Evolutionary conservation across 2,329 filamentous ascomycete species (phyloP).

Genomic region (Neurospora sp.): DNA sequence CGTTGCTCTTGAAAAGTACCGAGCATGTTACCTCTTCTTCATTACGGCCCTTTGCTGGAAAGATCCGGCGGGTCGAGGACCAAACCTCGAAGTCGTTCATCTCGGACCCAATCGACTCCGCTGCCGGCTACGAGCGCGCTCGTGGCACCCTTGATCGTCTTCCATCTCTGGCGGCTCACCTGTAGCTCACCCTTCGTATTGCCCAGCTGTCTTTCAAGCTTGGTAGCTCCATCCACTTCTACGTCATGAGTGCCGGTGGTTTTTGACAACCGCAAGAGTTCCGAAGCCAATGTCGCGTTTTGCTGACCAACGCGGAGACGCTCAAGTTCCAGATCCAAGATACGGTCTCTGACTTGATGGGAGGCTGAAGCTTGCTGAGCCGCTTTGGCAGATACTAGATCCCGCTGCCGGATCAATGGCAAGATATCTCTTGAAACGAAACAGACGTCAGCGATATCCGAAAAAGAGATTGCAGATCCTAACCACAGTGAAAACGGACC

Average conservation of each 20-base stretch:
- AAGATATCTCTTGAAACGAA: conserved; percentile 49
- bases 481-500: conserved; percentile 35
- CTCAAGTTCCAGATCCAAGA: conserved; percentile 48
- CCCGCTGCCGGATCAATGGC: conserved; percentile 55
- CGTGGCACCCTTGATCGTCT: conserved; percentile 67
- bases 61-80: conserved; percentile 48
- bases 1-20: neutral
- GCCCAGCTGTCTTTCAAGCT: conserved; percentile 44
- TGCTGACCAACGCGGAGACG: conserved; percentile 43
- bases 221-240: conserved; percentile 36
- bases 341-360: conserved; percentile 37
- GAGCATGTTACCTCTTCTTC: neutral
- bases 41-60: neutral
- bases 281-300: conserved; percentile 53
- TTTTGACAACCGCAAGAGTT: conserved; percentile 53
- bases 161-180: conserved; percentile 56
- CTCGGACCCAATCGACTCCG: conserved; percentile 69
- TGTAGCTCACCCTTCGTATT: conserved; percentile 49
- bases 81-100: conserved; percentile 56
- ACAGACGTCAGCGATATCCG: neutral
- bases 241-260: conserved; percentile 25
- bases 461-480: neutral
- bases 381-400: conserved; percentile 53
- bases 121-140: conserved; percentile 72
- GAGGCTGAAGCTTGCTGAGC: conserved; percentile 48